Base-by-base conservation (phyloP, 371 early-diverging fungal species). In the Mortierella sp. region DNA sequence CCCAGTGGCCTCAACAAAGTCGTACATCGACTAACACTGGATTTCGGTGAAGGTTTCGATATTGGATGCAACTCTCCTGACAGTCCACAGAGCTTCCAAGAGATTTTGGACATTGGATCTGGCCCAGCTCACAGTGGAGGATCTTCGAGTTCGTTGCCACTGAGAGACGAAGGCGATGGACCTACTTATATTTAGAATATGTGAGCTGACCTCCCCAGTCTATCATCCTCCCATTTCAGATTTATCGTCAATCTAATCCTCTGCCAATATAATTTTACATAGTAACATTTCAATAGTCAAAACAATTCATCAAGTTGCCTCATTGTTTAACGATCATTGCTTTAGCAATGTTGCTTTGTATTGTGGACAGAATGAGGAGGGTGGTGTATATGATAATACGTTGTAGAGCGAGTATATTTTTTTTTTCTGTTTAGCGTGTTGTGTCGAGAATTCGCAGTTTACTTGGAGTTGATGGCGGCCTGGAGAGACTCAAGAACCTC, bases 401-500 rank as follows among this genome's bases (percentile, higher is more conserved):
- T 28, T 55, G 30, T 55, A 30, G 58, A 18, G 26, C 16, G 58
- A 32, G 12, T 9, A 32, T 32, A 18, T 57, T 28, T 57, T 57
- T 57, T 57, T 28, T 57, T 57, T 32, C 58, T 57, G 51, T 51
- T 43, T 51, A 51, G 51, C 8, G 51, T n/a, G 51, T 18, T 51
- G 51, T n/a, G 43, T 43, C 43, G 43, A 11, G 12, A 58, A 14
- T 58, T 20, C n/a, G 26, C 26, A 4, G 47, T 74, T 75, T 79
- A 83, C 75, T 83, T 83, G 75, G 78, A 65, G 64, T 63, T 72
- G 61, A 92, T 79, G 67, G 92, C 93, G 74, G 73, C 60, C 84
- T 92, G 90, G 73, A 96, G 89, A 63, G 97, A 93, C 85, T 97
- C 96, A 79, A 93, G 95, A 62, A 97, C 93, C 84, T 97, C 97